phyloP scores from a whole-genome alignment of 352 stramenopile species.

The Pseudoperonospora humuli region DNA sequence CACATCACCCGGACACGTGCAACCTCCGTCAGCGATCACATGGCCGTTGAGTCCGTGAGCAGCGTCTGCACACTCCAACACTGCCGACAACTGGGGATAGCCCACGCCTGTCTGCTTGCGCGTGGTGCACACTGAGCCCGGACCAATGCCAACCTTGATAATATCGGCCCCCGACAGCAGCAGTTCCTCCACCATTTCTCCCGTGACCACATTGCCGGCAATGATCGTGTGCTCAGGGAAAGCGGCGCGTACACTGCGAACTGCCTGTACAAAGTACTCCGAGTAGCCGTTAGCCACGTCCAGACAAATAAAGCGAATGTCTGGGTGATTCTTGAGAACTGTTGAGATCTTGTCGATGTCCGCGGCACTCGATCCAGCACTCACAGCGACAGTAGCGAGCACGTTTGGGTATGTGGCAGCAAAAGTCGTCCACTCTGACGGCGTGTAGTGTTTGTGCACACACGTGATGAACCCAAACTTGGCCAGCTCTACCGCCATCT shows the following conservation, averaged over 20 bases:
- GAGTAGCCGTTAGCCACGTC: slow-evolving; percentile 88
- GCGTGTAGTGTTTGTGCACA: slow-evolving; percentile 87
- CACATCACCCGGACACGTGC: slow-evolving; percentile 85
- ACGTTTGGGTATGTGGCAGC: slow-evolving; percentile 39
- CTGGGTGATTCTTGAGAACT: slow-evolving; percentile 49
- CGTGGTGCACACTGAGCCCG: slow-evolving; percentile 88
- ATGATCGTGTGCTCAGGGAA: slow-evolving; percentile 86
- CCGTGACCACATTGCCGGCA: slow-evolving; percentile 89
- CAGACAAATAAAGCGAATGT: slow-evolving; percentile 83
- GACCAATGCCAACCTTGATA: slow-evolving; percentile 91
- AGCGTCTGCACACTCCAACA: slow-evolving; percentile 89
- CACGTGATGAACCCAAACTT: slow-evolving; percentile 84
- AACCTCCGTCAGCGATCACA: slow-evolving; percentile 86
- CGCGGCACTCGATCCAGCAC: slow-evolving; percentile 53
- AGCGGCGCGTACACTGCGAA: slow-evolving; percentile 42
- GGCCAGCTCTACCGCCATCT: slow-evolving; percentile 74
- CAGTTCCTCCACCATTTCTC: slow-evolving; percentile 90
- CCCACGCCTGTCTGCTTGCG: slow-evolving; percentile 90
- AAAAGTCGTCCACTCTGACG: slow-evolving; percentile 61
- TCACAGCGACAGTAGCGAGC: slow-evolving; percentile 71
- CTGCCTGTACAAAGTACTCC: slow-evolving; percentile 79
- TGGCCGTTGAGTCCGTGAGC: slow-evolving; percentile 85
- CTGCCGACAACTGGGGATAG: slow-evolving; percentile 86
- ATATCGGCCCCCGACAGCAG: slow-evolving; percentile 88
- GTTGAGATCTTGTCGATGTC: slow-evolving; percentile 67